A percentile compares a stretch with the other conserved stretches of the same genome.
Conservation (phyloP, 2,329 filamentous ascomycete species). For the Alternaria solani region DNA sequence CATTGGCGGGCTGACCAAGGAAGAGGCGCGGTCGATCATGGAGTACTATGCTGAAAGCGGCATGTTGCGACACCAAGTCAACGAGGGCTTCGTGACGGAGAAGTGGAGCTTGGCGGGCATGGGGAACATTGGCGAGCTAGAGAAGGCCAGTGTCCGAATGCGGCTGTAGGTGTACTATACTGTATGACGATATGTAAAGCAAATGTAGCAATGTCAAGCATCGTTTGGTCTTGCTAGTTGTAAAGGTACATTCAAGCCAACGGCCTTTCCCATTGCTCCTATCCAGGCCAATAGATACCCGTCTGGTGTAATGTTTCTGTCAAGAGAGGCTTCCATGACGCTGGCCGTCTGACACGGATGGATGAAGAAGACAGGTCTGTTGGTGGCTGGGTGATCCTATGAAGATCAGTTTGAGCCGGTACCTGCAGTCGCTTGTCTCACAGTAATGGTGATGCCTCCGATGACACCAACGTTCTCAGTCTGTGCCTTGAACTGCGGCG, state of each 20-base stretch:
- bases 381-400: constrained; percentile 83
- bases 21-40: constrained; percentile 80
- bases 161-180: constrained; percentile 41
- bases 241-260: constrained; percentile 79
- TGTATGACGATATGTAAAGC: constrained; percentile 28
- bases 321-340: constrained; percentile 69
- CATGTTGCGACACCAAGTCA: constrained; percentile 73
- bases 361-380: constrained; percentile 83
- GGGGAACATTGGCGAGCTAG: constrained; percentile 86
- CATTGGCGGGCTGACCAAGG: constrained; percentile 73
- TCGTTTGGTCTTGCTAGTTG: constrained; percentile 58
- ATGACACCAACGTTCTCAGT: constrained; percentile 48
- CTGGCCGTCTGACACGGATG: constrained; percentile 91
- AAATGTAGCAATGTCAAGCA: constrained; percentile 19
- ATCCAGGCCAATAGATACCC: constrained; percentile 89
- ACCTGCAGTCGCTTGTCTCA: constrained; percentile 22
- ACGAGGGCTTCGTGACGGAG: constrained; percentile 75
- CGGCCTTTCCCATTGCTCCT: constrained; percentile 81
- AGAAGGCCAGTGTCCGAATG: constrained; percentile 65
- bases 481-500: constrained; percentile 41
- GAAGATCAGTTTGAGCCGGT: not conserved
- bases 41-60: constrained; percentile 94
- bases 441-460: constrained; percentile 51
- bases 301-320: constrained; percentile 53
- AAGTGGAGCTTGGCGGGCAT: constrained; percentile 85